Evolutionary conservation across 2,329 filamentous ascomycete species (phyloP), one percentile per base, ranked within the genome.

Genomic region (Claviceps sp.): DNA sequence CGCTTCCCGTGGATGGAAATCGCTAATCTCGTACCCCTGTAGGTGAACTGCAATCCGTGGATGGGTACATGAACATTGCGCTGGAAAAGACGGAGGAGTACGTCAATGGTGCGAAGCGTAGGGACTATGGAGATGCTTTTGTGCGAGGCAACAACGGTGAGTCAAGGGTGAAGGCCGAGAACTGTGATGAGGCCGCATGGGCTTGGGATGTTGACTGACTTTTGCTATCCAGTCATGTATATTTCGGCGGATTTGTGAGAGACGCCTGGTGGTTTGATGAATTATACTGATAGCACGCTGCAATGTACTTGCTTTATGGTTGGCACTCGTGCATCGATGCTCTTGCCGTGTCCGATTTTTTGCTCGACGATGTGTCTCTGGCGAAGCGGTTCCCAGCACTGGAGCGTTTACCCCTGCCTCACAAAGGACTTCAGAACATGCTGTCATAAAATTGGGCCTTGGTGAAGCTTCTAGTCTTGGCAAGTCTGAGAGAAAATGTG

Each of bases 41-140:
- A 96, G 91, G 93, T 60, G 89, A 96, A 67, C 78, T 97, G 40
- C 90, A 97, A 67, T 95, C 90, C 0, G 91, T 98, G 48, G 93
- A 98, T 68, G 93, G 93, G 50, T 98, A 97, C 72, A 98, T 98
- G 93, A 98, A 98, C 72, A 96, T 98, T 66, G 91, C 93, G 13
- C 80, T 98, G 34, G 93, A 98, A 70, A 93, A 95, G 72, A 95
- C 89, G 19, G 84, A 88, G 58, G 93, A 98, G 71, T 89, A 84
- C 61, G 85, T 96, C 59, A 85, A 95, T 64, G 91, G 90, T 43
- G 80, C 82, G 57, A 81, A 91, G 70, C 80, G 86, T 61, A 80
- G 87, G 62, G 86, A 80, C 51, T 96, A 95, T 66, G 91, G 91
- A 7, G 91, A 97, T 74, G 89, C 91, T 5, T 97, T 97, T 67